These are phyloP conservation scores for Acorus gramineus DNA, from an alignment of 106 monocot genomes.

Conservation along the genomic window DNA sequence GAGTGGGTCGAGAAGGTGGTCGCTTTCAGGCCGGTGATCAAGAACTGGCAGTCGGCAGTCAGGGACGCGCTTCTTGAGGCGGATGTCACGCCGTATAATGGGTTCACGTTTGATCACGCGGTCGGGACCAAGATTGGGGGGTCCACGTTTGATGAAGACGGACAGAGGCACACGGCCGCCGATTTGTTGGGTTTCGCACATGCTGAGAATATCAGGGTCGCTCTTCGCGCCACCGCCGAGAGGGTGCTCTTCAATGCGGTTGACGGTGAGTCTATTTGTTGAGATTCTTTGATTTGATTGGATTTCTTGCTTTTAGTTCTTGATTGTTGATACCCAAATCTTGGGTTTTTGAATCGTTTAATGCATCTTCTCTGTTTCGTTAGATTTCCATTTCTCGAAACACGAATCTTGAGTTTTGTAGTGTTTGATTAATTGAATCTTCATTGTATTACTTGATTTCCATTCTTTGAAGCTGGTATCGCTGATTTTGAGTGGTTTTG, in stretches of 20 bases:
- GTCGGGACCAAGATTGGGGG: conserved; percentile 59
- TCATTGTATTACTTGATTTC: no score
- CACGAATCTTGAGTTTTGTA: no score
- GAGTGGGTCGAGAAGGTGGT: conserved; percentile 24
- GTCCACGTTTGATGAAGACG: conserved; percentile 54
- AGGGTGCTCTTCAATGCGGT: conserved; percentile 34
- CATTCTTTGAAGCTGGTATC: no score
- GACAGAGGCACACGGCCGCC: conserved; percentile 63
- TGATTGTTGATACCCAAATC: no score
- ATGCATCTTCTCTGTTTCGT: no score
- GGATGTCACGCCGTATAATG: conserved; percentile 4
- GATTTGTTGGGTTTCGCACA: conserved; percentile 53
- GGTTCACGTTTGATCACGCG: conserved; percentile 9
- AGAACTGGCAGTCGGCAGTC: conserved; percentile 4
- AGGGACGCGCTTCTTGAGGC: conserved; percentile 11
- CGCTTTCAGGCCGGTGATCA: conserved; percentile 11
- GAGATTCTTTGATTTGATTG: no score
- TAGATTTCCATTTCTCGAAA: no score
- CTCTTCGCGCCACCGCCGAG: conserved; percentile 61
- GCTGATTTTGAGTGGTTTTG: no score
- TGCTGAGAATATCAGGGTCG: conserved; percentile 43
- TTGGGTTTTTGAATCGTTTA: no score
- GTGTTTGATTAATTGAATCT: no score
- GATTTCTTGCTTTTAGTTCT: no score
- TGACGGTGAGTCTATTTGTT: no score